Percentiles rank a stretch among this genome's conserved stretches.
These are phyloP conservation scores for Prunus armeniaca DNA, from an alignment of 306 rosid genomes.

Conservation along the genomic window DNA sequence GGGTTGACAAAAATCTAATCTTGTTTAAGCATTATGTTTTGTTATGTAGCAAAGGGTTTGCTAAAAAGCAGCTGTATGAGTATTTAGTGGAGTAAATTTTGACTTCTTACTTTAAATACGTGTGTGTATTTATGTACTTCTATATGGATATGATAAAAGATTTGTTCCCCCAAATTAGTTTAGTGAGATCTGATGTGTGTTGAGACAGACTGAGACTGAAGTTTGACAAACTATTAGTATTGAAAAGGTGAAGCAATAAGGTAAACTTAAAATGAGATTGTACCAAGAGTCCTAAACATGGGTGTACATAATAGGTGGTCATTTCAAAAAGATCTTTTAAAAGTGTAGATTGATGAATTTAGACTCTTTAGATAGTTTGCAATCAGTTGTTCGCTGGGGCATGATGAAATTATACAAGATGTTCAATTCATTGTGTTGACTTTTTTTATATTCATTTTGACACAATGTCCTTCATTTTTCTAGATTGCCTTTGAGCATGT, in stretches of 20 bases:
- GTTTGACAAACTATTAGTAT: background rate
- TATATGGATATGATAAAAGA: background rate
- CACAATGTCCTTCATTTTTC: background rate
- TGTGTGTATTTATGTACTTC: background rate
- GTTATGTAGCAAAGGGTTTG: background rate
- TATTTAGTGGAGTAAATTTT: background rate
- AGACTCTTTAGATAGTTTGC: background rate
- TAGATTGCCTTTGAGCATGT: background rate
- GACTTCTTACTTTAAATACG: background rate
- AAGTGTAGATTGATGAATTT: background rate
- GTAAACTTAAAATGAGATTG: too few relatives aligned
- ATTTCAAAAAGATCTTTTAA: too few relatives aligned
- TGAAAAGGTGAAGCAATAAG: too few relatives aligned
- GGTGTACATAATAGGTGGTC: too few relatives aligned
- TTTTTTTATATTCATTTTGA: background rate
- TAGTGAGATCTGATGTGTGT: background rate
- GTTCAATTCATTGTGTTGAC: background rate
- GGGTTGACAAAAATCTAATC: background rate
- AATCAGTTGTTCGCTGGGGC: background rate
- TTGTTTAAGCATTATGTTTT: background rate
- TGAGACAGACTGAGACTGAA: background rate
- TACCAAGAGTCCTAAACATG: too few relatives aligned
- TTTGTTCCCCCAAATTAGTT: background rate
- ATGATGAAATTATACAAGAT: background rate
- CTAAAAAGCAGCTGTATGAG: background rate